These are phyloP conservation scores for Stellera chamaejasme DNA, from an alignment of 345 rosid species.

Conservation along the genomic window DNA sequence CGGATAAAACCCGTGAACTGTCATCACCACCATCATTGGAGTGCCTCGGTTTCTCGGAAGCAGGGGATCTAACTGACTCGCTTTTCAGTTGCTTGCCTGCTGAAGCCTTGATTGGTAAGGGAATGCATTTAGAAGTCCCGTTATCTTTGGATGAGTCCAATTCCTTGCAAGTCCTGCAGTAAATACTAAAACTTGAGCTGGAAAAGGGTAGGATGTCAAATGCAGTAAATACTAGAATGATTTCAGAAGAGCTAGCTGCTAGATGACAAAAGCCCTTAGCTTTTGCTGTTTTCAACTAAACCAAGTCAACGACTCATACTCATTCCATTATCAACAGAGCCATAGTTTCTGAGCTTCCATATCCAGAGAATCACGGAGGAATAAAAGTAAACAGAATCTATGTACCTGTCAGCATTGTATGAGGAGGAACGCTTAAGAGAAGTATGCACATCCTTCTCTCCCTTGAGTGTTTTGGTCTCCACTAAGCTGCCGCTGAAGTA, in stretches of 20 bases:
- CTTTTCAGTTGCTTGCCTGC: conserved; percentile 46
- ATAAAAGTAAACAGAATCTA: not conserved
- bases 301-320: too few relatives aligned
- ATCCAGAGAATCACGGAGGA: too few relatives aligned
- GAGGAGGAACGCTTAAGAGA: conserved; percentile 90
- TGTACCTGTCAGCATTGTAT: conserved; percentile 88
- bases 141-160: conserved; percentile 38
- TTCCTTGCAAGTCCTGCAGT: conserved; percentile 50
- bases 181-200: not conserved
- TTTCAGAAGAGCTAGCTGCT: not conserved
- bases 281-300: not conserved
- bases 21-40: conserved; percentile 41
- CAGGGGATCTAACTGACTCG: conserved; percentile 66
- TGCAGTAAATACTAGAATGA: not conserved
- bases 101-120: conserved; percentile 51
- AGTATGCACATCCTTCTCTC: conserved; percentile 34
- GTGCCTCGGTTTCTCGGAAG: conserved; percentile 50
- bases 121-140: conserved; percentile 52
- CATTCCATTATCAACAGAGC: too few relatives aligned
- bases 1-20: conserved; percentile 14
- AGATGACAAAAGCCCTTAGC: not conserved
- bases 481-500: conserved; percentile 91
- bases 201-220: not conserved
- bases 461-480: conserved; percentile 56
- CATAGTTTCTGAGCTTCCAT: too few relatives aligned